A percentile compares a stretch with the other conserved stretches of the same genome.
These are phyloP conservation scores for Desmodesmus armatus DNA, from an alignment of 139 green algal species.

Conservation along the genomic window DNA sequence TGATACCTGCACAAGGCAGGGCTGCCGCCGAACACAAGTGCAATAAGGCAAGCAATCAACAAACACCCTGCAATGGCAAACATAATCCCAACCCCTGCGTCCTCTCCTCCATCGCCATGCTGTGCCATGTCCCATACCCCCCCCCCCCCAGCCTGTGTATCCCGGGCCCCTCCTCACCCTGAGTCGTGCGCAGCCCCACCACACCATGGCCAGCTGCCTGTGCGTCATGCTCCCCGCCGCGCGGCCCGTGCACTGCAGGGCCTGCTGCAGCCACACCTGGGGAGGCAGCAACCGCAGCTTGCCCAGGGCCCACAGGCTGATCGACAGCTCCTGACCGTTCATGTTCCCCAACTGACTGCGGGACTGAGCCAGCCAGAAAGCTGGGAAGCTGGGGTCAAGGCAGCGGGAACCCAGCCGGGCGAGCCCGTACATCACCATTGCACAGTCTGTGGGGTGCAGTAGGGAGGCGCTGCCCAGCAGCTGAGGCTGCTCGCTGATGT, in stretches of 20 bases:
- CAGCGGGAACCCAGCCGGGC: background rate
- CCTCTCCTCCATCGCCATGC: too few species aligned
- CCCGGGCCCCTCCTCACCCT: constrained; percentile 23
- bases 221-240: constrained; percentile 34
- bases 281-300: constrained; percentile 3
- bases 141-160: background rate
- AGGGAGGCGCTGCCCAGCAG: constrained; percentile 26
- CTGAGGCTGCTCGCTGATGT: constrained; percentile 16
- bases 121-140: too few species aligned
- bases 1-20: too few species aligned
- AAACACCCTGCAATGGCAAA: too few species aligned
- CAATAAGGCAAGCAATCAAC: too few species aligned
- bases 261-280: constrained; percentile 21
- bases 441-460: constrained; percentile 23
- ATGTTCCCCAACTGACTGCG: constrained; percentile 32
- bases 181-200: constrained; percentile 62
- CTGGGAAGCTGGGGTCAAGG: background rate
- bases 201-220: constrained; percentile 60
- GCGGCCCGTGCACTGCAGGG: background rate
- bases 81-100: too few species aligned
- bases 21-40: too few species aligned
- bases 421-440: background rate
- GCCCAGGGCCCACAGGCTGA: background rate
- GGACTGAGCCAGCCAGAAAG: constrained; percentile 19
- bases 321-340: constrained; percentile 38